Conservation (phyloP, 148 eudicot species). For the Rhododendron henanense region DNA sequence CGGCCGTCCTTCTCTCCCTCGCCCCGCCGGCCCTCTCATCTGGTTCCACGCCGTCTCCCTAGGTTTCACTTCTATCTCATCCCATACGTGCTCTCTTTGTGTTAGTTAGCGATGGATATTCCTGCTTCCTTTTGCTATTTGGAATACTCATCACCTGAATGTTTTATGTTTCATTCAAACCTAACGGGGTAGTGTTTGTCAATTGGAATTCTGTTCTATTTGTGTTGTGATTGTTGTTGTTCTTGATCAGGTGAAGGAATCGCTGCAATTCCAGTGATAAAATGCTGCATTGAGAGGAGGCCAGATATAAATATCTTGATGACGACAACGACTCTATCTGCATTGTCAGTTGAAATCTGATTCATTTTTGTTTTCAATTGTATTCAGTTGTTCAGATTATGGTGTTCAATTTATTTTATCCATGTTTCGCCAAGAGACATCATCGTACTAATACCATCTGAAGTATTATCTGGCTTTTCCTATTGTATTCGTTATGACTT, state of each 20-base stretch:
- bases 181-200: conserved; percentile 3
- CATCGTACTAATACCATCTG: not conserved
- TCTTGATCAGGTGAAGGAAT: conserved; percentile 70
- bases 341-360: conserved; percentile 55
- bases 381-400: conserved; percentile 7
- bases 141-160: not conserved
- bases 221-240: not conserved
- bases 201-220: not conserved
- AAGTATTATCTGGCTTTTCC: not conserved
- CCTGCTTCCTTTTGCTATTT: not conserved
- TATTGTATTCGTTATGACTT: not conserved
- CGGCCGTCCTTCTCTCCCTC: conserved; percentile 64
- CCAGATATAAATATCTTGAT: conserved; percentile 77
- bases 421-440: not conserved
- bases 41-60: conserved; percentile 98
- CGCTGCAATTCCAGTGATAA: conserved; percentile 79
- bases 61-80: conserved; percentile 35
- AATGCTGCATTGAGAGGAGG: conserved; percentile 50
- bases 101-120: not conserved
- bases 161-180: not conserved
- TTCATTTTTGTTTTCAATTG: not conserved
- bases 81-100: not conserved
- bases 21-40: conserved; percentile 74
- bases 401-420: not conserved
- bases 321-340: conserved; percentile 78